These are phyloP conservation scores for Verbascum thapsus DNA, from an alignment of 257 asterid genomes.

Conservation along the genomic window DNA sequence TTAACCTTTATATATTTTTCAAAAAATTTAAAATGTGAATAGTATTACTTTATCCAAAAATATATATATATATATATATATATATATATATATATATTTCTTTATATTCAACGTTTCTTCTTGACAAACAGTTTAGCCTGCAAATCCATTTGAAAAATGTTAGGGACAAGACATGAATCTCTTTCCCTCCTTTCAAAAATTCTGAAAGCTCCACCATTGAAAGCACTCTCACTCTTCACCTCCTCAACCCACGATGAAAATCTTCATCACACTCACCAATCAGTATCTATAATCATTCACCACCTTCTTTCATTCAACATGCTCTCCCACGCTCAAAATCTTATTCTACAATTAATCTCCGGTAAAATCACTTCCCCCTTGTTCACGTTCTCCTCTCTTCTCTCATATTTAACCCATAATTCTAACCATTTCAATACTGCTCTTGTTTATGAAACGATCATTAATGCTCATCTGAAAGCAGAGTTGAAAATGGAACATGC, in stretches of 20 bases:
- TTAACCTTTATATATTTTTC: too few relatives aligned
- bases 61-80: too few relatives aligned
- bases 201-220: conserved; percentile 63
- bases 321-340: conserved; percentile 50
- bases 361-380: conserved; percentile 50
- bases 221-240: conserved; percentile 56
- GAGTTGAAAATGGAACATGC: conserved; percentile 43
- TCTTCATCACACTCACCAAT: conserved; percentile 53
- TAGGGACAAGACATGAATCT: conserved; percentile 29
- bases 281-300: conserved; percentile 49
- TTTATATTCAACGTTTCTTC: too few relatives aligned
- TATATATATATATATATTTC: too few relatives aligned
- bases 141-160: conserved; percentile 42
- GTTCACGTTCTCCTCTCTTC: conserved; percentile 52
- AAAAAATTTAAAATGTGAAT: too few relatives aligned
- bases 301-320: conserved; percentile 52
- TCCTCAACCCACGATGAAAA: conserved; percentile 40
- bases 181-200: conserved; percentile 48
- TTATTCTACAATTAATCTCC: conserved; percentile 52
- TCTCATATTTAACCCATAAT: conserved; percentile 41
- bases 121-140: neutral
- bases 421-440: conserved; percentile 24
- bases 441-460: conserved; percentile 54
- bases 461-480: conserved; percentile 51
- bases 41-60: too few relatives aligned